Evolutionary conservation across 495 filamentous ascomycete species (phyloP).

Genomic region (Annulohypoxylon nitens): DNA sequence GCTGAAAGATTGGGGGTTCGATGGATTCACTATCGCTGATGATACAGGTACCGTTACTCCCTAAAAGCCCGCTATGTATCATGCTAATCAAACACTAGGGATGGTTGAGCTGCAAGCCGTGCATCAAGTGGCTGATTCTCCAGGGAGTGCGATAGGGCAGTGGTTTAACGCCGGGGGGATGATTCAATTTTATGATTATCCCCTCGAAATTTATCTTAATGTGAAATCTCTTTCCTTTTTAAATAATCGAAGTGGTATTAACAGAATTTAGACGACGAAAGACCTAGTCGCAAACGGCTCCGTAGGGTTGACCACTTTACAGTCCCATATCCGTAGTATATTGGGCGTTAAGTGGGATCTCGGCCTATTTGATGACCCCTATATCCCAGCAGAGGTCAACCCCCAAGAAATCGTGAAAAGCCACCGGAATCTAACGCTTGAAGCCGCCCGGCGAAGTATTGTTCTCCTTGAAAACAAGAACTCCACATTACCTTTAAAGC

Average conservation of each 20-base stretch:
- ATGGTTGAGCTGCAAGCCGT: slow-evolving; percentile 48
- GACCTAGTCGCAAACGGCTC: slow-evolving; percentile 55
- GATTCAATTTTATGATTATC: slow-evolving; percentile 53
- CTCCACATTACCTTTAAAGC: slow-evolving; percentile 53
- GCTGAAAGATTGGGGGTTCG: slow-evolving; percentile 56
- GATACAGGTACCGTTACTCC: slow-evolving; percentile 51
- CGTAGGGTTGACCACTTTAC: slow-evolving; percentile 49
- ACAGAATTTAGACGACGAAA: slow-evolving; percentile 49
- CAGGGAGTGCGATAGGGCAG: slow-evolving; percentile 54
- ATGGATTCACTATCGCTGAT: slow-evolving; percentile 57
- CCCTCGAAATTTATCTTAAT: slow-evolving; percentile 49
- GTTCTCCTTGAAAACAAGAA: slow-evolving; percentile 58
- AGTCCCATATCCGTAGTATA: slow-evolving; percentile 53
- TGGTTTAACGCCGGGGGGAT: slow-evolving; percentile 58
- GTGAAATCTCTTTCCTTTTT: slow-evolving; percentile 20
- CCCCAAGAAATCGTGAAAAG: slow-evolving; percentile 50
- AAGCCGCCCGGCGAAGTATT: slow-evolving; percentile 56
- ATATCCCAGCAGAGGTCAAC: slow-evolving; percentile 50
- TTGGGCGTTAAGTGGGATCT: slow-evolving; percentile 58
- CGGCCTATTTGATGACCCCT: slow-evolving; percentile 55
- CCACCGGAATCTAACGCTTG: slow-evolving; percentile 51
- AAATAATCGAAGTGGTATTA: slow-evolving; percentile 19
- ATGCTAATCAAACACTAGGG: slow-evolving; percentile 32
- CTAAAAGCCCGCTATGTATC: neutral
- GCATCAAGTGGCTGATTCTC: slow-evolving; percentile 51